Percentiles rank a stretch among this genome's conserved stretches.
phyloP scores from a whole-genome alignment of 148 eudicot genomes.

The Silene latifolia region DNA sequence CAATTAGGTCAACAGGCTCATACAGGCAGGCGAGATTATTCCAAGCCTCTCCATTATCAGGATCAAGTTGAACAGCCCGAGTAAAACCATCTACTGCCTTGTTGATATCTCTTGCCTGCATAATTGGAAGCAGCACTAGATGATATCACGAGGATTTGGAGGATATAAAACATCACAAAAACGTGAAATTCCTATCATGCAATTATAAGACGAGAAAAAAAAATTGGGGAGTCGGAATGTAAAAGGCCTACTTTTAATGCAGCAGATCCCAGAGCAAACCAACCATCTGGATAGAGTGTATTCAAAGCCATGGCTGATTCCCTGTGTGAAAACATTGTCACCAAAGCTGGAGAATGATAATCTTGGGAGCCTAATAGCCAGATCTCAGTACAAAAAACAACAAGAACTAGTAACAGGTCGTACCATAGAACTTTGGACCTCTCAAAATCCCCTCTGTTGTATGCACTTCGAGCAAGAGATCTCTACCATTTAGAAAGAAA shows the following conservation, averaged over 20 bases:
- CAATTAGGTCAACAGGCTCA: constrained; percentile 27
- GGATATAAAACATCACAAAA: background rate
- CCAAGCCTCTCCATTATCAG: constrained; percentile 99
- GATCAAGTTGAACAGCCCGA: constrained; percentile 92
- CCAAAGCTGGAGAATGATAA: background rate
- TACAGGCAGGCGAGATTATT: constrained; percentile 94
- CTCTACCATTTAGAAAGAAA: constrained; percentile 37
- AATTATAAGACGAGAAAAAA: background rate
- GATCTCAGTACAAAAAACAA: background rate
- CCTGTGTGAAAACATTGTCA: constrained; percentile 37
- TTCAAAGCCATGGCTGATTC: constrained; percentile 87
- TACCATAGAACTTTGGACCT: constrained; percentile 68
- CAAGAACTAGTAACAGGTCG: background rate
- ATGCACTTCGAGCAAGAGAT: constrained; percentile 92
- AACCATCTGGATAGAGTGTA: constrained; percentile 89
- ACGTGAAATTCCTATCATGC: constrained; percentile 2
- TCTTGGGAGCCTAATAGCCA: background rate
- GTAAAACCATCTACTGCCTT: constrained; percentile 88
- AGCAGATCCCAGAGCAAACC: constrained; percentile 99
- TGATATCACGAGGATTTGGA: background rate
- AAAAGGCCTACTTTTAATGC: constrained; percentile 63
- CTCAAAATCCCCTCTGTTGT: constrained; percentile 77
- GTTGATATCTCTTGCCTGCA: constrained; percentile 77
- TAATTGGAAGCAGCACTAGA: constrained; percentile 8
- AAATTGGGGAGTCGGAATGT: background rate